phyloP scores from a whole-genome alignment of 306 rosid species.

The Myrica gale region DNA sequence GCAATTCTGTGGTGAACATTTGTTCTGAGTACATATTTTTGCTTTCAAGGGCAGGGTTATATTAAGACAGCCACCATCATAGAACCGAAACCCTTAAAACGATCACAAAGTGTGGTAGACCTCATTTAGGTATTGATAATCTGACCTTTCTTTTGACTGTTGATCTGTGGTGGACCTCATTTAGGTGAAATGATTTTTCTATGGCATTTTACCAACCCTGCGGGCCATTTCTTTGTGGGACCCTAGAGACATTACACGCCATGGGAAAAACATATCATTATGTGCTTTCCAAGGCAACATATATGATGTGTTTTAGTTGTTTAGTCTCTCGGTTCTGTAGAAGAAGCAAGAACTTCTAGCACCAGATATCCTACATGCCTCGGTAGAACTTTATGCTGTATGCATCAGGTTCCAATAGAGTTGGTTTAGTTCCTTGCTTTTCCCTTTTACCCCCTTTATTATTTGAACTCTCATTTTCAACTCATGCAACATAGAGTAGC shows the following conservation, averaged over 20 bases:
- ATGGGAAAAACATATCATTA: too few relatives aligned
- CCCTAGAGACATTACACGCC: too few relatives aligned
- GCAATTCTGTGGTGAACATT: neutral
- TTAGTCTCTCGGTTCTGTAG: too few relatives aligned
- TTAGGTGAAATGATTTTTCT: too few relatives aligned
- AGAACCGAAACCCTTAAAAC: neutral
- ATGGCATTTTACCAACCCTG: too few relatives aligned
- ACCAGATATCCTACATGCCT: neutral
- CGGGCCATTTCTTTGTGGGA: too few relatives aligned
- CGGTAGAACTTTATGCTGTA: neutral
- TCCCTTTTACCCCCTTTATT: neutral
- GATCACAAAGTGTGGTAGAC: neutral
- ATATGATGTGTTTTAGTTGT: too few relatives aligned
- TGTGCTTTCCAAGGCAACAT: too few relatives aligned
- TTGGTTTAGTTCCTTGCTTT: neutral
- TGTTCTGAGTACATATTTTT: neutral
- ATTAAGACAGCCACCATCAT: neutral
- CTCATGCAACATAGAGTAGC: neutral
- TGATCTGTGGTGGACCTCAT: neutral
- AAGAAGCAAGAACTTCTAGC: neutral
- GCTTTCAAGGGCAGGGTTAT: constrained; percentile 4
- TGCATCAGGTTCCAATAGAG: neutral
- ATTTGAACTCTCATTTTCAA: neutral
- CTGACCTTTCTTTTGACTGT: neutral
- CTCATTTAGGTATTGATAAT: neutral